Evolutionary conservation across 345 rosid species (phyloP), one percentile per base, ranked within the genome.

Genomic region (Raphanus raphanistrum): DNA sequence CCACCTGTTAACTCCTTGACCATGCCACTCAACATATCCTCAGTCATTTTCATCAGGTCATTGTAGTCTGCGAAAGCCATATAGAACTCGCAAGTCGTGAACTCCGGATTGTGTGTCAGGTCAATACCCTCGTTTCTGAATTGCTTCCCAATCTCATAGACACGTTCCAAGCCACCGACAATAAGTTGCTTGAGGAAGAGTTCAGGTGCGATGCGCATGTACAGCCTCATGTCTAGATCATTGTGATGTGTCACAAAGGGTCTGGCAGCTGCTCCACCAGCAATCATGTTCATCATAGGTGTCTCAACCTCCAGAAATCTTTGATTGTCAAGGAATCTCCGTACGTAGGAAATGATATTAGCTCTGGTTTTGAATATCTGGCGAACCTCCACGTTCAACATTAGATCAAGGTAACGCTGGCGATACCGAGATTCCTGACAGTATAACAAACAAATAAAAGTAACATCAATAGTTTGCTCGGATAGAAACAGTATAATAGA

Each of bases 121-220:
- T 96, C 99, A 76, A 93, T 96, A 17, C 99, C 98, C 89, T 95
- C 98, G 66, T 95, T 95, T 77, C 98, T 88, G 71, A 95, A 92
- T 71, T 95, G 99, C 77, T 95, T 95, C 70, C 98, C 99, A 52
- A 95, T 95, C 82, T 92, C 98, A 82, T 90, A 95, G 35, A 91
- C 98, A 70, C 97, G 90, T 0, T 90, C 96, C 68, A 88, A 74
- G 66, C 99, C 99, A 81, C 99, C 99, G 76, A 93, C 97, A 70
- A 95, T 87, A 17, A 95, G 88, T 84, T 95, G 84, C 85, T 95
- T 93, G 32, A 92, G 94, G 79, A 70, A 91, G 60, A 93, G 92
- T 72, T 92, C 99, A 7, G 99, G 99, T 6, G 99, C 98, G 77
- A 95, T 93, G 16, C 98, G 92, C 99, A 95, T 91, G 81, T 45